These are phyloP conservation scores for Aspergillus sp. DNA, from an alignment of 2,329 filamentous ascomycete species.

Conservation along the genomic window DNA sequence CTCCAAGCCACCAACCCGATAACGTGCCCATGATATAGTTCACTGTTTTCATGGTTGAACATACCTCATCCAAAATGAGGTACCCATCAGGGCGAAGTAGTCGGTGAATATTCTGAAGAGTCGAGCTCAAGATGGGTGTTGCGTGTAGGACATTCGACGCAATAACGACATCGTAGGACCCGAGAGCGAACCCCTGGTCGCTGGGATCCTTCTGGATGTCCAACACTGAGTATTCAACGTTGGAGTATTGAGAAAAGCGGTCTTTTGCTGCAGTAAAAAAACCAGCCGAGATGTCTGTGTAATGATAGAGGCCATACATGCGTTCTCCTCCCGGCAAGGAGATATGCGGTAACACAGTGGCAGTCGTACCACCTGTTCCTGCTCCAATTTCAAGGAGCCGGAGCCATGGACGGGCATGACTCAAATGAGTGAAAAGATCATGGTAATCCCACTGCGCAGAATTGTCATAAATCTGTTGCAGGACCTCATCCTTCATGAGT, in stretches of 20 bases:
- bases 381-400: background rate
- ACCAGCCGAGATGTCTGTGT: constrained; percentile 23
- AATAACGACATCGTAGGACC: constrained; percentile 25
- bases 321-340: constrained; percentile 13
- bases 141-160: constrained; percentile 28
- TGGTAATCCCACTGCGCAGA: too few species aligned
- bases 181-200: constrained; percentile 19
- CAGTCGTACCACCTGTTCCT: constrained; percentile 5
- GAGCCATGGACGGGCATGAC: too few species aligned
- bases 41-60: background rate
- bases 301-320: constrained; percentile 17
- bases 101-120: constrained; percentile 20
- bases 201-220: constrained; percentile 21
- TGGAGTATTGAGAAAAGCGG: too few species aligned
- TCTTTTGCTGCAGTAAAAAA: constrained; percentile 26
- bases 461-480: too few species aligned
- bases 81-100: constrained; percentile 21
- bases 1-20: background rate
- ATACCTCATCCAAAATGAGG: background rate
- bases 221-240: too few species aligned
- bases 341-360: constrained; percentile 16
- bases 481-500: too few species aligned
- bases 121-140: constrained; percentile 18
- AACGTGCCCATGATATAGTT: background rate
- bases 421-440: too few species aligned